A percentile compares a stretch with the other conserved stretches of the same genome.
Evolutionary conservation across 2,329 filamentous ascomycete genomes (phyloP).

Genomic region (Alternaria sp.): DNA sequence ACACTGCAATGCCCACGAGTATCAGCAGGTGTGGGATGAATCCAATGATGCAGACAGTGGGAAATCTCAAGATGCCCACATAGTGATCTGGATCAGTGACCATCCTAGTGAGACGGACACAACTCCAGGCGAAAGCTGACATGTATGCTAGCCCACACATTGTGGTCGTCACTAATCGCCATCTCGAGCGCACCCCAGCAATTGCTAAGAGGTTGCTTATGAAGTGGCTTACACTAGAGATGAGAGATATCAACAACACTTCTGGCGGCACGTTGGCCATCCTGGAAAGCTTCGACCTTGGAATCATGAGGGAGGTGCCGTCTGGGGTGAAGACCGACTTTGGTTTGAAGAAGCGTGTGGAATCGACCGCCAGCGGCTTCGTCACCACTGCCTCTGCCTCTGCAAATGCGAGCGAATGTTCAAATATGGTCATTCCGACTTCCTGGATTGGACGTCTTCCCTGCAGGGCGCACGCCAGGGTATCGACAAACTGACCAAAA

Average conservation of each 20-base stretch:
- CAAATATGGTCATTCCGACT: constrained; percentile 95
- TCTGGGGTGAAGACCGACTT: constrained; percentile 53
- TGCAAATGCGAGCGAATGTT: constrained; percentile 94
- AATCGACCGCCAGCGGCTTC: constrained; percentile 78
- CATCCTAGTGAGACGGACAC: constrained; percentile 56
- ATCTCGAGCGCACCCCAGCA: constrained; percentile 78
- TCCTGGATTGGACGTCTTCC: constrained; percentile 82
- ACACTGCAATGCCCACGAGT: constrained; percentile 78
- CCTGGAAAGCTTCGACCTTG: constrained; percentile 72
- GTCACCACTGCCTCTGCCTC: constrained; percentile 91
- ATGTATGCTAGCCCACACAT: constrained; percentile 94
- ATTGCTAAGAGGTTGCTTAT: constrained; percentile 85
- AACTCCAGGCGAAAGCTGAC: constrained; percentile 81
- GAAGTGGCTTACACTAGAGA: constrained; percentile 90
- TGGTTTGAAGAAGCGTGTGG: constrained; percentile 59
- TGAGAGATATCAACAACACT: constrained; percentile 82
- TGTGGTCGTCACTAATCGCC: constrained; percentile 84
- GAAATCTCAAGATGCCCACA: constrained; percentile 80
- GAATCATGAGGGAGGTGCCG: constrained; percentile 53
- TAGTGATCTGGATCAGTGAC: constrained; percentile 58
- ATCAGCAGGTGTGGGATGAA: constrained; percentile 96
- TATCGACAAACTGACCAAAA: constrained; percentile 87
- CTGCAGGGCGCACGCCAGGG: constrained; percentile 85
- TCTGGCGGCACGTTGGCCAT: constrained; percentile 90
- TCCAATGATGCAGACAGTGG: constrained; percentile 92